Evolutionary conservation across 306 rosid species (phyloP).

Genomic region (Rosa chinensis): DNA sequence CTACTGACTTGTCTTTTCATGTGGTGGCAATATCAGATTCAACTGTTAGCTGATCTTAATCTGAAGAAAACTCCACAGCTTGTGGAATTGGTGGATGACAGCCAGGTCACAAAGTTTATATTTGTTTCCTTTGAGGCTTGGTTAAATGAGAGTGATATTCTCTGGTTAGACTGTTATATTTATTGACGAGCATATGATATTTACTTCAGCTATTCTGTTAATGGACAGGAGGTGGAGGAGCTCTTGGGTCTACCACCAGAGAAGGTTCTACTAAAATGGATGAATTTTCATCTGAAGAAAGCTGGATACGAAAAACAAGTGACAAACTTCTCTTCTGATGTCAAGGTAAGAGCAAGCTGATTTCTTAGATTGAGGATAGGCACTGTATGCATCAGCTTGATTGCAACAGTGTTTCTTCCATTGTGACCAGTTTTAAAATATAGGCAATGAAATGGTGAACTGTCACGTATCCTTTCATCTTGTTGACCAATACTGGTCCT

Average conservation of each 20-base stretch:
- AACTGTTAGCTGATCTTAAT: slow-evolving; percentile 90
- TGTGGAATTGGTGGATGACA: slow-evolving; percentile 93
- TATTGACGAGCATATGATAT: not conserved
- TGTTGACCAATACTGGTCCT: not conserved
- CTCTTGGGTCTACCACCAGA: slow-evolving; percentile 92
- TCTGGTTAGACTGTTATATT: slow-evolving; percentile 5
- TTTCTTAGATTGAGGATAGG: slow-evolving; percentile 17
- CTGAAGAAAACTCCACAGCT: slow-evolving; percentile 99
- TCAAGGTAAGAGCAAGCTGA: slow-evolving; percentile 62
- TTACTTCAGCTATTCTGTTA: slow-evolving; percentile 20
- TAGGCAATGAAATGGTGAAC: not conserved
- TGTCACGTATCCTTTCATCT: not conserved
- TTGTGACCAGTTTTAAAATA: not conserved
- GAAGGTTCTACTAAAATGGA: slow-evolving; percentile 94
- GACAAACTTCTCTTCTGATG: slow-evolving; percentile 92
- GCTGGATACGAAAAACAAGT: slow-evolving; percentile 93
- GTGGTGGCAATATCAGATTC: slow-evolving; percentile 68
- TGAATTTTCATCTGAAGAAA: slow-evolving; percentile 95
- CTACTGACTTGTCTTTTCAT: slow-evolving; percentile 27
- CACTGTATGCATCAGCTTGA: slow-evolving; percentile 7
- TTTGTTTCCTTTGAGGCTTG: slow-evolving; percentile 13
- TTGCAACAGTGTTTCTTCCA: not conserved
- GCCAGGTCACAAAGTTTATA: slow-evolving; percentile 52
- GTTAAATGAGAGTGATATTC: slow-evolving; percentile 17
- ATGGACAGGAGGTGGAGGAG: slow-evolving; percentile 94